Evolutionary conservation across 208 protist species (phyloP), one percentile per base, ranked within the genome.

Genomic region (Vickermania ingenoplastis): DNA sequence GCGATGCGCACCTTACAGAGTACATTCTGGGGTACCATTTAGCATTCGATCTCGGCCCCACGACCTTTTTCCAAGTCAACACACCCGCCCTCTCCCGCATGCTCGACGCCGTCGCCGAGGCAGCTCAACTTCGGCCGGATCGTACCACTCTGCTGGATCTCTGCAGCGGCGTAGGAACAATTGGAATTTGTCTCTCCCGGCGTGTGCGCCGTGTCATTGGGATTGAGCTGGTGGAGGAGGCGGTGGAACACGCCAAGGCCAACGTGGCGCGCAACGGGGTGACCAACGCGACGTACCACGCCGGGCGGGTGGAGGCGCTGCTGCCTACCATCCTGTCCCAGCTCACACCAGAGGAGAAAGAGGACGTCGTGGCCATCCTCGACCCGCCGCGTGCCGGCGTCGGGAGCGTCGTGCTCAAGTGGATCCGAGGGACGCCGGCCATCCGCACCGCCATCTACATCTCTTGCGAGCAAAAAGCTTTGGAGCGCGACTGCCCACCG

Each of bases 31-130:
- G 87, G 0, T 66, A 87, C 24, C 36, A n/a, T 7, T 7, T 45
- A 17, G 7, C 36, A 17, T 98, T 97, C 71, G 78, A 96, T 51
- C 83, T 98, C 2, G 95, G 85, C 56, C 83, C 93, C 11, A 81
- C 77, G 3, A 82, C 92, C 2, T 98, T 98, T 64, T 98, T 98
- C 65, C 97, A 98, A 77, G 91, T 98, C 0, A 98, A 98, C 76
- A 97, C 83, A 1, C 65, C 73, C 4, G 92, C 82, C 28, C 88
- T 89, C 57, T 92, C 98, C 51, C 21, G 64, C 1, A 73, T 98
- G 64, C 82, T 98, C 28, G 53, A 63, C 17, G 84, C 83, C 53
- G 77, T 96, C 25, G 57, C 59, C 21, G 73, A 83, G 24, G 74
- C 81, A 25, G 87, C 85, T 11, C 73, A 76, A 41, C 70, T 93